Base-by-base conservation (phyloP, 192 early-diverging fungal species). In the Endogone sp. region DNA sequence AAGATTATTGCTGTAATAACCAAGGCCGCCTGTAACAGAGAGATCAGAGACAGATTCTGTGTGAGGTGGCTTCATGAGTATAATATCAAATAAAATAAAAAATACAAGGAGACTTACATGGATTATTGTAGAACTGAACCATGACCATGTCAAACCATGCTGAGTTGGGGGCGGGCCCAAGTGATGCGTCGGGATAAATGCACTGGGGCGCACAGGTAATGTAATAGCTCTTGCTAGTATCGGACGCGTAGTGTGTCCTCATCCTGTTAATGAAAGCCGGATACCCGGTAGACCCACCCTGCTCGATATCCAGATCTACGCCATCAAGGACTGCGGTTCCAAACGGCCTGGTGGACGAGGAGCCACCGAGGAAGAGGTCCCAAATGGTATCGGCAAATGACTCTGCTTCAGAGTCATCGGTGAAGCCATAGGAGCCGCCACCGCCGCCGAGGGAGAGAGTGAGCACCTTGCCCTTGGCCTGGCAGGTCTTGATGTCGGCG, bases 111-210 rank as follows among this genome's bases (percentile, higher is more conserved):
- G 74, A 58, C 27, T 70, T 84, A 69, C 87, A 89, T 22, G 75
- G 85, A 71, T 89, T 89, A 74, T 89, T 89, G 72, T 88, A 90
- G 66, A 87, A 88, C 63, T 90, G 86, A 2, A 88, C 80, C 69
- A 83, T 83, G 13, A 88, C 80, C 72, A 85, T 81, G 74, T 90
- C 86, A 55, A 90, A 81, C 65, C 81, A 79, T 10, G 79, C 82
- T 28, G 67, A 64, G 68, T 86, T 80, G 54, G 88, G 76, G 10
- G 84, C 79, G 8, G 71, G 68, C 9, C 79, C 81, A 25, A 90
- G 77, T 63, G 82, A 82, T 4, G 86, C 82, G 71, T 90, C 86
- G 3, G 88, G 88, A 69, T 81, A 87, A 20, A 81, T 77, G 60
- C 88, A 90, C 63, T 90, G 88, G 29, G 88, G 88, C 4, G 85